Base-by-base conservation (phyloP, 2,329 filamentous ascomycete species). In the Pseudogymnoascus sp. region DNA sequence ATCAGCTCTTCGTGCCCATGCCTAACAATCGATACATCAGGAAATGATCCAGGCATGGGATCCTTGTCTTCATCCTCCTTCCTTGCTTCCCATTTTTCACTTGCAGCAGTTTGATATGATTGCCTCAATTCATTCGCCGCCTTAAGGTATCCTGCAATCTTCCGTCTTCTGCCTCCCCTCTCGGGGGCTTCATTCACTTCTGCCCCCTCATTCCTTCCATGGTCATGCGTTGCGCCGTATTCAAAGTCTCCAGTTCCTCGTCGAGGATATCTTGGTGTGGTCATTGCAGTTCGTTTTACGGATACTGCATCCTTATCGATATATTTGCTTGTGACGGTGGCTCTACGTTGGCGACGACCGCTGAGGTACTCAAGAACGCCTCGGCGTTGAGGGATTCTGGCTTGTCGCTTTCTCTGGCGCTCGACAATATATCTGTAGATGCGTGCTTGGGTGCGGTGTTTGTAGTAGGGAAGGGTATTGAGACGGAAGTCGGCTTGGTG, bases 1-100 rank as follows among this genome's bases (percentile, higher is more conserved):
- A 99, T 85, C 87, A 99, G 91, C 77, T 97, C 91, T 74, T 97
- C 92, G 65, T 91, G 85, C 11, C 91, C 93, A 65, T 86, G 87
- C 10, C 86, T 83, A 15, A 89, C 84, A 65, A 96, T 89, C n/a
- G 88, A 85, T 17, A 91, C 89, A 68, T 96, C 88, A 0, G 92
- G 91, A 71, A 96, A 97, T 1, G 88, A 85, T 0, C 88, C 89
- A 0, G 91, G 88, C 31, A 90, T 89, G 50, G 80, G 74, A 74
- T 73, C 64, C 74, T 76, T 71, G 70, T 78, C 78, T 53, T 78
- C 77, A 50, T 80, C 77, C 35, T 78, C 77, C 29, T 76, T 75
- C n/a, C 75, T 73, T 6, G 72, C 74, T 65, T 72, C 78, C 74
- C 78, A 79, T 78, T 78, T 78, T 65, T 73, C 75, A 68, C 63